A percentile compares a stretch with the other conserved stretches of the same genome.
Evolutionary conservation across 1,284 basidiomycete species (phyloP).

Genomic region (Boletellus sp.): DNA sequence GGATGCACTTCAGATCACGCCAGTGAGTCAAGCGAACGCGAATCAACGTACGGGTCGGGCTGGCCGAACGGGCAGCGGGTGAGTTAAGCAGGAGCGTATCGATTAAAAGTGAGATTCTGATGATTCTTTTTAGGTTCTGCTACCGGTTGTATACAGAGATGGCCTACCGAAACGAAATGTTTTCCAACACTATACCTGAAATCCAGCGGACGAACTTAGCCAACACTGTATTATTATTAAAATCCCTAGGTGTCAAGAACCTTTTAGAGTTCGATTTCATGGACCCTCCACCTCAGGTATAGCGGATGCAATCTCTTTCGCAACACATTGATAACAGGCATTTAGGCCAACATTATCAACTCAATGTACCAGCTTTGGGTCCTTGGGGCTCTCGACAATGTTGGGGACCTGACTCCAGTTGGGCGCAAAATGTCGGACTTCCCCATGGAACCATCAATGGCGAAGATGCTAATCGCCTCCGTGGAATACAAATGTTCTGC

Average conservation of each 20-base stretch:
- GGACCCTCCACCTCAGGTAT: conserved; percentile 90
- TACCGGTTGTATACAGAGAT: conserved; percentile 89
- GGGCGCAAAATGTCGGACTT: conserved; percentile 99
- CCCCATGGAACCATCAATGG: conserved; percentile 96
- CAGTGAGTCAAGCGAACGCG: conserved; percentile 96
- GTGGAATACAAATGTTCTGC: conserved; percentile 90
- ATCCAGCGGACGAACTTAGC: conserved; percentile 98
- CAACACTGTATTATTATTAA: conserved; percentile 92
- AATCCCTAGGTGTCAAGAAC: conserved; percentile 95
- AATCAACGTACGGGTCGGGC: conserved; percentile 95
- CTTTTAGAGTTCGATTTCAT: conserved; percentile 99
- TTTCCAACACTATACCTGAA: conserved; percentile 94
- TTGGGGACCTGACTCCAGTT: conserved; percentile 90
- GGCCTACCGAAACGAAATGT: conserved; percentile 87
- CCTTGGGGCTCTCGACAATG: conserved; percentile 93
- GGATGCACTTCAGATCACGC: conserved; percentile 98
- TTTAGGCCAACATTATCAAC: conserved; percentile 87
- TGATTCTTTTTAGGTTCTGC: conserved; percentile 62
- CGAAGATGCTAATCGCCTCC: conserved; percentile 96
- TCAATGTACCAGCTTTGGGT: conserved; percentile 99
- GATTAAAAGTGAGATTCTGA: conserved; percentile 6
- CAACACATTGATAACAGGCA: conserved; percentile 33
- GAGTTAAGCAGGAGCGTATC: conserved; percentile 28
- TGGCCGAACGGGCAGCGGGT: conserved; percentile 93
- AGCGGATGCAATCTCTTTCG: conserved; percentile 44